Evolutionary conservation across 345 rosid genomes (phyloP).

Genomic region (Cardamine occulta): DNA sequence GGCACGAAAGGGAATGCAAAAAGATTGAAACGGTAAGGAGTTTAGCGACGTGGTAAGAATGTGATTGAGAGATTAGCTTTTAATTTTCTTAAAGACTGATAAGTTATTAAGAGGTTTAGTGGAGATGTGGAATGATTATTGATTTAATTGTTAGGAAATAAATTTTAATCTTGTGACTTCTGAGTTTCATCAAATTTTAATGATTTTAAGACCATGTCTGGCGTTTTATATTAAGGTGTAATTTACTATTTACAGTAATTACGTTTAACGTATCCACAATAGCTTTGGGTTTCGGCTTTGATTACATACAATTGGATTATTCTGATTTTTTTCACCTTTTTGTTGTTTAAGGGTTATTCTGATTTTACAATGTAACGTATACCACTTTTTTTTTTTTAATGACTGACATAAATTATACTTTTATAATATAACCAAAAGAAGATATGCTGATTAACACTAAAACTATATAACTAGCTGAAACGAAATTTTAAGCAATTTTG

Average conservation of each 20-base stretch:
- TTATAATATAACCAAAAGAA: background rate
- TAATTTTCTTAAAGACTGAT: background rate
- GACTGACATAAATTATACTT: background rate
- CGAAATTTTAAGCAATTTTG: background rate
- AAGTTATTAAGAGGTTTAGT: conserved; percentile 24
- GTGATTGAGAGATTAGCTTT: background rate
- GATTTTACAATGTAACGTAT: background rate
- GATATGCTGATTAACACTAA: background rate
- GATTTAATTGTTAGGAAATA: background rate
- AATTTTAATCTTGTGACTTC: background rate
- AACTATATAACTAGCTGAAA: too few relatives aligned
- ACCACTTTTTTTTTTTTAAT: too few relatives aligned
- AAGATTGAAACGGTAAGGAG: conserved; percentile 32
- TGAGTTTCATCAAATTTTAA: background rate
- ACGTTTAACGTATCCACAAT: background rate
- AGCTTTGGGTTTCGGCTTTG: background rate
- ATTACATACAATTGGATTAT: background rate
- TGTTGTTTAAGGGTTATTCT: background rate
- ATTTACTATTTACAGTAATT: background rate
- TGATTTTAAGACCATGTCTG: background rate
- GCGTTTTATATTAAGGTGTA: background rate
- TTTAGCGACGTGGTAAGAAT: background rate
- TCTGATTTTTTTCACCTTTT: background rate
- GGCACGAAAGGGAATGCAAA: background rate
- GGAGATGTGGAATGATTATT: conserved; percentile 15